These are phyloP conservation scores for Colletotrichum lindemuthianum DNA, from an alignment of 2,329 filamentous ascomycete genomes.

Conservation along the genomic window DNA sequence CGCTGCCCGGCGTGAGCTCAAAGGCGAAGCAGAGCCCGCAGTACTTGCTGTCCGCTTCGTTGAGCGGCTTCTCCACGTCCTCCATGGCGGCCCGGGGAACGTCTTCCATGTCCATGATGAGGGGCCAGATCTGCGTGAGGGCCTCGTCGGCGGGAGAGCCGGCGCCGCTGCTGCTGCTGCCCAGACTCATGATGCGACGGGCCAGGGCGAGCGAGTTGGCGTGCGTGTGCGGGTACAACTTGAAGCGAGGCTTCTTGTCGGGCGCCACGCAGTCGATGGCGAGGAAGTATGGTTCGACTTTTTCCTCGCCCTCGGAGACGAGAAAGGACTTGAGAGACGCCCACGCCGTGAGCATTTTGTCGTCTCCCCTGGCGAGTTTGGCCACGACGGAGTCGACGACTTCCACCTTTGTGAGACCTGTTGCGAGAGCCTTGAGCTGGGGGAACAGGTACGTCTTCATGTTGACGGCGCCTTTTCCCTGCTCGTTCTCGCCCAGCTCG, in stretches of 20 bases:
- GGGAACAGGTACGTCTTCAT: conserved; percentile 30
- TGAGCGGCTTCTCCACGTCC: not conserved
- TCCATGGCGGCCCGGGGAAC: not conserved
- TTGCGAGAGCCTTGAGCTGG: conserved; percentile 22
- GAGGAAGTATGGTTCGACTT: not conserved
- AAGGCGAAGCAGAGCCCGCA: conserved; percentile 14
- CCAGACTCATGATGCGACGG: not conserved
- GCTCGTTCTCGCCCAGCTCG: conserved; percentile 4
- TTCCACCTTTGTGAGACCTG: not conserved
- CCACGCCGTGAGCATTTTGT: not conserved
- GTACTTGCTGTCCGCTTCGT: conserved; percentile 7
- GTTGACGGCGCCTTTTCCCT: conserved; percentile 1
- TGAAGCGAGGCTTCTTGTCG: conserved; percentile 8
- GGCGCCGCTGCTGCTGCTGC: not conserved
- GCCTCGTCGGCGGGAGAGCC: not conserved
- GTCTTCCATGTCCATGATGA: conserved; percentile 17
- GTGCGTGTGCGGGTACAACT: conserved; percentile 9
- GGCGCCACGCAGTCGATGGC: conserved; percentile 10
- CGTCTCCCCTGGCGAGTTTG: conserved; percentile 2
- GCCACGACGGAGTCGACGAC: not conserved
- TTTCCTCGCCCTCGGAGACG: not conserved
- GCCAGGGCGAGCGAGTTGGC: conserved; percentile 5
- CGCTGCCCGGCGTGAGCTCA: not conserved
- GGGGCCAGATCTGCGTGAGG: conserved; percentile 1
- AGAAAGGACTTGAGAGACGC: not conserved